Percentiles rank a stretch among this genome's conserved stretches.
phyloP scores from a whole-genome alignment of 306 rosid species.

The Quercus ilex region DNA sequence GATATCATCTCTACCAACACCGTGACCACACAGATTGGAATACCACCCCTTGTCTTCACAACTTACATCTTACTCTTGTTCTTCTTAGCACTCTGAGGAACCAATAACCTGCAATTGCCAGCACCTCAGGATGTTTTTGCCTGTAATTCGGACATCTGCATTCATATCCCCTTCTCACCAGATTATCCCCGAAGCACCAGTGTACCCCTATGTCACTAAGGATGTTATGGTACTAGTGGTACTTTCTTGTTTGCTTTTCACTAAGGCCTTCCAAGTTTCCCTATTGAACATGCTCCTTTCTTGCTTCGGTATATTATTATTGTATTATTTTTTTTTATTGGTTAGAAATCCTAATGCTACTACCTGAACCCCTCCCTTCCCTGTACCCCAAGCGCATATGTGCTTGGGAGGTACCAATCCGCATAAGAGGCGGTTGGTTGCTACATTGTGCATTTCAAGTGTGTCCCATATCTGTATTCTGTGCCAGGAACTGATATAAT shows the following conservation, averaged over 20 bases:
- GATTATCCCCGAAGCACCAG: background rate
- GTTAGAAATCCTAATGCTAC: too few species aligned
- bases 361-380: too few species aligned
- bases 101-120: background rate
- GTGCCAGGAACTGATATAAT: background rate
- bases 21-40: background rate
- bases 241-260: background rate
- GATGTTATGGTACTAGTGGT: background rate
- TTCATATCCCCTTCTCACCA: background rate
- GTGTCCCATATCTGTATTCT: background rate
- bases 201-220: background rate
- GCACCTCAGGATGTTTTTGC: background rate
- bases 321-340: too few species aligned
- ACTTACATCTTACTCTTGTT: background rate
- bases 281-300: background rate
- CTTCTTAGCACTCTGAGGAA: too few species aligned
- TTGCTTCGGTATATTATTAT: background rate
- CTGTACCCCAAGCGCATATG: too few species aligned
- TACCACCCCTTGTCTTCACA: background rate
- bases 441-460: background rate
- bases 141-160: background rate
- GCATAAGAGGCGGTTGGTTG: too few species aligned
- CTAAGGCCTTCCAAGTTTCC: background rate
- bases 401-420: too few species aligned
- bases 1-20: background rate